These are phyloP conservation scores for Lagenaria siceraria DNA, from an alignment of 306 rosid genomes.

Conservation along the genomic window DNA sequence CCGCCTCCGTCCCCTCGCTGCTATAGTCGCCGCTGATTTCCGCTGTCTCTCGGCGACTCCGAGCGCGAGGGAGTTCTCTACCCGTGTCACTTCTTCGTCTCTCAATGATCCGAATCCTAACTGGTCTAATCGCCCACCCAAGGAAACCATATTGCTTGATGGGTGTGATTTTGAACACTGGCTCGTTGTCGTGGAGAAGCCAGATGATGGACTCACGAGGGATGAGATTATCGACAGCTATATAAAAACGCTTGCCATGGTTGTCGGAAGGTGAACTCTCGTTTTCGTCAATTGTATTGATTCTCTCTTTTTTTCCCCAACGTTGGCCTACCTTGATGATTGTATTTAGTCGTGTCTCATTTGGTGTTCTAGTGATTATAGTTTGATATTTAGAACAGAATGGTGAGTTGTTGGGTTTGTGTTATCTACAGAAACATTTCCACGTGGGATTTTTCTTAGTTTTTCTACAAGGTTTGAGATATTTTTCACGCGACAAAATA, in stretches of 20 bases:
- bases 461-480: not conserved
- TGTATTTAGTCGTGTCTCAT: not conserved
- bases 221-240: slow-evolving; percentile 71
- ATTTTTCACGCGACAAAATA: not conserved
- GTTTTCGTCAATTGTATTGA: not conserved
- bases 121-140: slow-evolving; percentile 94
- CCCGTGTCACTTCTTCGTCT: slow-evolving; percentile 73
- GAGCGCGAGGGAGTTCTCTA: slow-evolving; percentile 30
- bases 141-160: slow-evolving; percentile 84
- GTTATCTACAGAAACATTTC: not conserved
- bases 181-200: slow-evolving; percentile 89
- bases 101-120: slow-evolving; percentile 87
- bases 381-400: not conserved
- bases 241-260: slow-evolving; percentile 59
- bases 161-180: slow-evolving; percentile 98
- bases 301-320: not conserved
- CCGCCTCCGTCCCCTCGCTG: slow-evolving; percentile 59
- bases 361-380: not conserved
- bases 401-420: not conserved
- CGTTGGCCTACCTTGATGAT: not conserved
- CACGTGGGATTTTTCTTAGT: not conserved
- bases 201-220: slow-evolving; percentile 53
- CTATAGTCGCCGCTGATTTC: slow-evolving; percentile 12
- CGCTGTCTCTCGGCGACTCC: slow-evolving; percentile 8
- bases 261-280: slow-evolving; percentile 51